Evolutionary conservation across 805 yeast species (phyloP), one percentile per base, ranked within the genome.

Genomic region (Torulaspora microellipsoides): DNA sequence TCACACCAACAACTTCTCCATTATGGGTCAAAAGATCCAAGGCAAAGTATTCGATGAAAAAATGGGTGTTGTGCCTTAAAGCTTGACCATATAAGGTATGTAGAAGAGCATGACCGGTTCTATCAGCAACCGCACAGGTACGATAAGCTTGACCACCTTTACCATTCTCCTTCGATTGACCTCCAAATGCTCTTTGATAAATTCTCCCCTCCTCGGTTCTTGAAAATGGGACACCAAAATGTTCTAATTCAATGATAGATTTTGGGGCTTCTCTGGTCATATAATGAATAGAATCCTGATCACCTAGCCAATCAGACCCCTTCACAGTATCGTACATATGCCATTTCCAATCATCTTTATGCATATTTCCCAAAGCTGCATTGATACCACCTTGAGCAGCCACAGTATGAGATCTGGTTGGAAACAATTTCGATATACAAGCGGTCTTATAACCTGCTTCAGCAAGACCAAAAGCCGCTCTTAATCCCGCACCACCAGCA

Each of bases 341-440:
- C 97, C 98, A 93, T 70, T 87, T 95, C 99, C 99, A 91, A 74
- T 90, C 90, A 69, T 91, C 99, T 56, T 79, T 76, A 74, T 93
- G 98, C 96, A 91, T 91, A 77, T 91, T 91, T 57, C 98, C 99
- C 54, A 91, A 77, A 27, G 99, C 99, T 55, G 98, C 99, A 63
- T 91, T 91, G 71, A 91, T 93, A 74, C 99, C 99, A 72, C 99
- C 99, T 72, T 91, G 99, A 40, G 99, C 99, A 45, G 98, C 98
- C 40, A 91, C 99, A 15, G 99, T 91, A 67, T 91, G 99, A 14
- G 97, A 90, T 72, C 99, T 85, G 27, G 99, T 91, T 44, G 98
- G 99, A 77, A 91, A 91, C 60, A 91, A 79, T 72, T 91, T 91
- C 54, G 97, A 83, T 58, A 91, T 80, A 80, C 99, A 93, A 30